Evolutionary conservation across 1,284 basidiomycete species (phyloP).

Genomic region (Earliella scabrosa): DNA sequence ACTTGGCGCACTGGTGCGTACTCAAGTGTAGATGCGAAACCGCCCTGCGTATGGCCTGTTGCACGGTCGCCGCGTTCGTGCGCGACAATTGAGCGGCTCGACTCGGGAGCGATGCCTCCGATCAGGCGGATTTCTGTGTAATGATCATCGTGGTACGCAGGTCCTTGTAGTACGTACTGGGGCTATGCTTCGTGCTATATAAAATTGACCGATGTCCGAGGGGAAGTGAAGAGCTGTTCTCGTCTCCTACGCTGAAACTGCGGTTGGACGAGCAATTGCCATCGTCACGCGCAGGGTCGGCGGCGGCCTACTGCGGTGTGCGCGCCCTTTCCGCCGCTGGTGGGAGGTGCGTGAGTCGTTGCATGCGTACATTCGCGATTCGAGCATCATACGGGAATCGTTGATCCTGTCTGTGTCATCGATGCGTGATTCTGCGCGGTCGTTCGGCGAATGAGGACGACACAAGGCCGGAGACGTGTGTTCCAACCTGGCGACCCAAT

Average conservation of each 20-base stretch:
- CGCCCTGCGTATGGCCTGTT: too few species aligned
- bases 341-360: too few species aligned
- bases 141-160: neutral
- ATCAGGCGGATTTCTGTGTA: neutral
- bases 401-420: neutral
- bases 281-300: neutral
- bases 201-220: too few species aligned
- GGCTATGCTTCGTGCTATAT: neutral
- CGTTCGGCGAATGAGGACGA: neutral
- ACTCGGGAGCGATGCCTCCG: neutral
- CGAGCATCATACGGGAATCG: neutral
- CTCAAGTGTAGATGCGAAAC: neutral
- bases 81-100: too few species aligned
- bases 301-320: too few species aligned
- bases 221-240: neutral
- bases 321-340: neutral
- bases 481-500: neutral
- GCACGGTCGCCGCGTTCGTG: too few species aligned
- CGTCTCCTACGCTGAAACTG: neutral
- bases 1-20: neutral
- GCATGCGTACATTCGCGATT: conserved; percentile 3
- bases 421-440: neutral
- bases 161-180: neutral
- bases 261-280: neutral
- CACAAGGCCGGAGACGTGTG: neutral